A percentile compares a stretch with the other conserved stretches of the same genome.
These are phyloP conservation scores for Phalaenopsis hybrid DNA, from an alignment of 116 monocot genomes.

Conservation along the genomic window DNA sequence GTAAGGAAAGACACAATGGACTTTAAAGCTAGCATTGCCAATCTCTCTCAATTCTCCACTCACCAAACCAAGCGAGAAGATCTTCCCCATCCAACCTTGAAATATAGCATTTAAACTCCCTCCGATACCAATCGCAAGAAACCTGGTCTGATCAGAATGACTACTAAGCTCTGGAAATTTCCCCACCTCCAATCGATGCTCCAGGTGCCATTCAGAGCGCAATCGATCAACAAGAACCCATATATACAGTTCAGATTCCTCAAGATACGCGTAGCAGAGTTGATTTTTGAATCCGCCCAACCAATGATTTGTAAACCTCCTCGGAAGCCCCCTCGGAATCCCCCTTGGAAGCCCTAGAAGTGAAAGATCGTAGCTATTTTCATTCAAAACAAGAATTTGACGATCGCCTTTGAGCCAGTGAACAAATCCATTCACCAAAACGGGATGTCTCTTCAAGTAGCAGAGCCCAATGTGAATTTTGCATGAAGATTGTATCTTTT, in stretches of 20 bases:
- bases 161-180: background rate
- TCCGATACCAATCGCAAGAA: constrained; percentile 1
- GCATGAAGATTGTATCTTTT: background rate
- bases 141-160: background rate
- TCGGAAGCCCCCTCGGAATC: background rate
- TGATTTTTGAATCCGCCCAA: background rate
- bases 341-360: constrained; percentile 1
- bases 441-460: background rate
- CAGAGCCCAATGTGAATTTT: background rate
- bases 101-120: background rate
- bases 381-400: constrained; percentile 2
- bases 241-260: background rate
- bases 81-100: background rate
- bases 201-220: background rate
- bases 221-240: constrained; percentile 3
- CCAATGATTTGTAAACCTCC: background rate
- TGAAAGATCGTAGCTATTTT: constrained; percentile 1
- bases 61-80: background rate
- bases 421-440: constrained; percentile 3
- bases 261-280: background rate
- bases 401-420: background rate
- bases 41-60: background rate
- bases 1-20: constrained; percentile 5
- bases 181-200: background rate
- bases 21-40: background rate